Evolutionary conservation across 176 grass and related monocot genomes (phyloP), one percentile per base, ranked within the genome.

Genomic region (Coix lacrymajobi): DNA sequence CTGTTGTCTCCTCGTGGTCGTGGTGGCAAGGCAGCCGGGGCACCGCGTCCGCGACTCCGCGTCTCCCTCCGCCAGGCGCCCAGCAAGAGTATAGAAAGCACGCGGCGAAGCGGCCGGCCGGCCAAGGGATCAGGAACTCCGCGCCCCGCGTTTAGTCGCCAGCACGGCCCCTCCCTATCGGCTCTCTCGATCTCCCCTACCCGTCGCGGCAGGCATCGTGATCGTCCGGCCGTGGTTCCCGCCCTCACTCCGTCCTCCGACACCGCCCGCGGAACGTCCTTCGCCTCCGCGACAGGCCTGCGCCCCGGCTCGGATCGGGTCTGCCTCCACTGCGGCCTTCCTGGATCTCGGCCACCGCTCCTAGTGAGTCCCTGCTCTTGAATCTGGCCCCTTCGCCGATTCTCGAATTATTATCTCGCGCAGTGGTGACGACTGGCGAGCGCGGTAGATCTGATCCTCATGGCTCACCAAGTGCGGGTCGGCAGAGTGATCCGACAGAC

Each of bases 281-380:
- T 29, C 25, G 58, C 25, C 58, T 62, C 25, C 25, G 58, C 25
- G 58, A 29, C 58, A 31, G 61, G 26, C 11, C 30, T 62, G 58
- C 57, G 22, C 57, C 57, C 57, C 54, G 54, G 22, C 56, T 60
- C 60, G 9, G 57, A n/a, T 25, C 54, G 24, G 25, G 12, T 31
- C 28, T 63, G 61, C 61, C 61, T 37, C 66, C 66, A 3, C 33
- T 22, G 66, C 66, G 20, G 34, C 34, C 20, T 14, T 56, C 11
- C 34, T n/a, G 74, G 74, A 76, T 76, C 73, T 76, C 45, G 33
- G 33, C 56, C 29, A 8, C 49, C 34, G 72, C 72, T 75, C 13
- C 73, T 76, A 11, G 32, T 58, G 9, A 76, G 51, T 26, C 6
- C n/a, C 12, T 15, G 25, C 26, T 63, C 26, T 31, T 30, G 7